Evolutionary conservation across 208 protist genomes (phyloP), one percentile per base, ranked within the genome.

Genomic region (Endotrypanum monterogeii): DNA sequence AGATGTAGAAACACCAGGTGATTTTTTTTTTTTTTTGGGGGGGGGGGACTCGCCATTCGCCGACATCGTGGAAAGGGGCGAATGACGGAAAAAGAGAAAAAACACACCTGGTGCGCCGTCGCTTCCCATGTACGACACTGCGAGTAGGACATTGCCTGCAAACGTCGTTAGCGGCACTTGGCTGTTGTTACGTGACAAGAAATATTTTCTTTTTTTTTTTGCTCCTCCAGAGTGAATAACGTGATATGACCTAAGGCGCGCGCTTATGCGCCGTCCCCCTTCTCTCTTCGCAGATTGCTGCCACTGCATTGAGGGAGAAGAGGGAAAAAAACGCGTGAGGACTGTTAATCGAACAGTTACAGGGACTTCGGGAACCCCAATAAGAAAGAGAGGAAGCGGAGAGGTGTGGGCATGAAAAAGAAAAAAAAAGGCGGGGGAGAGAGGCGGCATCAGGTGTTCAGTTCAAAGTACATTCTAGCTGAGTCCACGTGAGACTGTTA

Each of bases 341-440:
- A 11, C 12, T 48, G 5, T 63, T 63, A 63, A 28, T 63, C 58
- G 58, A 41, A 63, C 18, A 20, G 58, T 63, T 63, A 63, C 30
- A 63, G n/a, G n/a, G 16, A 1, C 35, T 0, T 12, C 58, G 14
- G 58, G 11, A 61, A 37, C 11, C 32, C 14, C 32, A 18, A 35
- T 32, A 63, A 63, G 39, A 63, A 41, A 63, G 35, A 12, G 58
- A 63, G 37, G 58, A 23, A 3, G 35, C 35, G 58, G 35, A 6
- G 20, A 37, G 14, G 25, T 20, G 60, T 3, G 37, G 57, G 57
- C 2, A 28, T 16, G 12, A 30, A 65, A n/a, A n/a, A n/a, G n/a
- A n/a, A n/a, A n/a, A n/a, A n/a, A n/a, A n/a, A n/a, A n/a, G n/a
- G n/a, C n/a, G n/a, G n/a, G n/a, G 60, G 14, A 28, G 60, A n/a